Evolutionary conservation across 176 grass and related monocot genomes (phyloP).

Genomic region (Dactylis glomerata): DNA sequence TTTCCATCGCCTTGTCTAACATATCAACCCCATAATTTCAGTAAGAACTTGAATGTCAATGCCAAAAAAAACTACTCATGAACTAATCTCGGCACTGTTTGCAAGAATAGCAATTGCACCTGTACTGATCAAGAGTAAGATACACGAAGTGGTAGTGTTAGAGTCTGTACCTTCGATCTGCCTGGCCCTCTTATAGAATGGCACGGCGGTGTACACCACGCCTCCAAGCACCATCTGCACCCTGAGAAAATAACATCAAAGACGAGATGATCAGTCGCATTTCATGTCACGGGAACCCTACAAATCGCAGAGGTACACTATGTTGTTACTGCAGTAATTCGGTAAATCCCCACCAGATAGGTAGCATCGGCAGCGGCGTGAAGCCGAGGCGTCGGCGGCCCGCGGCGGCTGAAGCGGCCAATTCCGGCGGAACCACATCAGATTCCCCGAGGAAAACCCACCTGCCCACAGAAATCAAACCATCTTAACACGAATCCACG

Average conservation of each 20-base stretch:
- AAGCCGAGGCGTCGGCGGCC: constrained; percentile 17
- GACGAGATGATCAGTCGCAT: background rate
- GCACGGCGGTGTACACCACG: constrained; percentile 44
- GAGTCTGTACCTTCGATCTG: constrained; percentile 42
- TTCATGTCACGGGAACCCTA: background rate
- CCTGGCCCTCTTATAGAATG: constrained; percentile 50
- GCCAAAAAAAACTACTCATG: background rate
- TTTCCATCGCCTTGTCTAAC: constrained; percentile 52
- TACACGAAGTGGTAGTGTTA: background rate
- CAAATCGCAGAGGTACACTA: background rate
- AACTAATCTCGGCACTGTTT: background rate
- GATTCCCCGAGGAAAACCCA: constrained; percentile 47
- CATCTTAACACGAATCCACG: constrained; percentile 21
- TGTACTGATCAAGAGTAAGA: background rate
- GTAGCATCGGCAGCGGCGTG: constrained; percentile 44
- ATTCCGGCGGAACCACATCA: constrained; percentile 35
- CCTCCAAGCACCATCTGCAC: constrained; percentile 45
- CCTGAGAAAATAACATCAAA: constrained; percentile 15
- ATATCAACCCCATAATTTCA: background rate
- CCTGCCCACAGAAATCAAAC: constrained; percentile 24
- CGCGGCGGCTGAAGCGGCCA: constrained; percentile 8
- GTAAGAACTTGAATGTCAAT: background rate
- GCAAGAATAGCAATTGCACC: background rate
- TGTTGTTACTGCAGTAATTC: background rate
- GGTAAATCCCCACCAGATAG: constrained; percentile 29